phyloP scores from a whole-genome alignment of 306 rosid species.

The Vigna trinervia region DNA sequence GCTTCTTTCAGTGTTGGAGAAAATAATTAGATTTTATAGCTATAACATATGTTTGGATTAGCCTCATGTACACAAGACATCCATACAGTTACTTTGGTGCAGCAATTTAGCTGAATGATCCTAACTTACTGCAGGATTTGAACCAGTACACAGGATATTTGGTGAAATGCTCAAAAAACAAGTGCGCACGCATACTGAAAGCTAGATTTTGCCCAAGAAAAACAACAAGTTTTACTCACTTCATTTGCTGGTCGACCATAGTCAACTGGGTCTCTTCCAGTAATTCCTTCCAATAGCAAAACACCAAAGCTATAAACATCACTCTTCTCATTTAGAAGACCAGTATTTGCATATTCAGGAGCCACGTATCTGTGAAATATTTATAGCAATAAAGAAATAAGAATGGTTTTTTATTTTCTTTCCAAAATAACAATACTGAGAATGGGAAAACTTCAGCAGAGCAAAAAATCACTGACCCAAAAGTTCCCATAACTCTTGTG shows the following conservation, averaged over 20 bases:
- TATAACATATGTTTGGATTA: too few relatives aligned
- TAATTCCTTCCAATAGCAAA: constrained; percentile 81
- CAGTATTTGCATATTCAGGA: constrained; percentile 93
- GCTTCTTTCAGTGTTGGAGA: too few relatives aligned
- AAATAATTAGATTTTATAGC: too few relatives aligned
- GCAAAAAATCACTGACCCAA: constrained; percentile 67
- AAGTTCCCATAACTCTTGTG: constrained; percentile 97
- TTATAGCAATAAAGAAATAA: constrained; percentile 18
- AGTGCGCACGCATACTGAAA: constrained; percentile 13
- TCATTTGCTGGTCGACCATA: constrained; percentile 83
- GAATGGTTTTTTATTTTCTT: neutral
- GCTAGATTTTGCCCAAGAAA: constrained; percentile 26
- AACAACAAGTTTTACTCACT: constrained; percentile 53
- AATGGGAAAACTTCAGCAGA: constrained; percentile 28
- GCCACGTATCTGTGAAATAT: constrained; percentile 77
- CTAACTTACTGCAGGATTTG: too few relatives aligned
- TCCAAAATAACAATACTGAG: constrained; percentile 23
- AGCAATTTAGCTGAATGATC: too few relatives aligned
- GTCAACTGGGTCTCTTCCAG: constrained; percentile 94
- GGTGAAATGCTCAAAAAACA: too few relatives aligned
- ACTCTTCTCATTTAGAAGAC: constrained; percentile 90
- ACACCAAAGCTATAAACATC: constrained; percentile 96
- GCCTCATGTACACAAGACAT: too few relatives aligned
- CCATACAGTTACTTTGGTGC: too few relatives aligned
- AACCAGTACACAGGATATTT: too few relatives aligned